phyloP scores from a whole-genome alignment of 2,329 filamentous ascomycete genomes.

The Botrytis tulipae region DNA sequence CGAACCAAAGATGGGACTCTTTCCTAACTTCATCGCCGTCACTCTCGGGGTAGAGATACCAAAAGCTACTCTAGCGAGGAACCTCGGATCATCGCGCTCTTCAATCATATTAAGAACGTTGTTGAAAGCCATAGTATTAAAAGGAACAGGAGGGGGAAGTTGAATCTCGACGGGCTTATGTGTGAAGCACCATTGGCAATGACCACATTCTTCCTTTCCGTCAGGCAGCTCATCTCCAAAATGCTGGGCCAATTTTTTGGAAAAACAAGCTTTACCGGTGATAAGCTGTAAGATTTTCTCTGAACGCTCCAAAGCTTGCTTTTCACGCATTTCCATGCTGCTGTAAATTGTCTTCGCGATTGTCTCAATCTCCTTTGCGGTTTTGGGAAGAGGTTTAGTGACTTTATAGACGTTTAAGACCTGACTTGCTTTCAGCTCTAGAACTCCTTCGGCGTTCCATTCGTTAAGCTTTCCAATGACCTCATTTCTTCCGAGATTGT shows the following conservation, averaged over 20 bases:
- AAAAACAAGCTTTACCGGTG: conserved; percentile 52
- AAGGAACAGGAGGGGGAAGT: conserved; percentile 40
- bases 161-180: conserved; percentile 43
- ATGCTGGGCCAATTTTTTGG: conserved; percentile 51
- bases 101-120: conserved; percentile 46
- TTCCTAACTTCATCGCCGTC: conserved; percentile 48
- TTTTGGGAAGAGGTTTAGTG: conserved; percentile 46
- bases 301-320: conserved; percentile 52
- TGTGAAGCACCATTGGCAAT: conserved; percentile 52
- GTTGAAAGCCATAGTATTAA: conserved; percentile 44
- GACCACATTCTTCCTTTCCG: conserved; percentile 48
- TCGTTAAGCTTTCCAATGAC: conserved; percentile 55
- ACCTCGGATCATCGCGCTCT: conserved; percentile 56
- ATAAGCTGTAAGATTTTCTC: conserved; percentile 53
- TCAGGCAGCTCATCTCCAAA: conserved; percentile 54
- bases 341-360: conserved; percentile 50
- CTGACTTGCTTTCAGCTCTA: conserved; percentile 52
- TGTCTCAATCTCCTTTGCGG: conserved; percentile 42
- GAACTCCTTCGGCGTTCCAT: conserved; percentile 49
- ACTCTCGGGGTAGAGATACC: conserved; percentile 60
- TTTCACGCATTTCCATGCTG: conserved; percentile 52
- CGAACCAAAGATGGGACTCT: conserved; percentile 48
- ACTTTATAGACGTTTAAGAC: conserved; percentile 56
- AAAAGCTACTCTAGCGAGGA: conserved; percentile 59
- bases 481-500: conserved; percentile 45